Base-by-base conservation (phyloP, 1,284 basidiomycete species). In the Coniophora puteana region DNA sequence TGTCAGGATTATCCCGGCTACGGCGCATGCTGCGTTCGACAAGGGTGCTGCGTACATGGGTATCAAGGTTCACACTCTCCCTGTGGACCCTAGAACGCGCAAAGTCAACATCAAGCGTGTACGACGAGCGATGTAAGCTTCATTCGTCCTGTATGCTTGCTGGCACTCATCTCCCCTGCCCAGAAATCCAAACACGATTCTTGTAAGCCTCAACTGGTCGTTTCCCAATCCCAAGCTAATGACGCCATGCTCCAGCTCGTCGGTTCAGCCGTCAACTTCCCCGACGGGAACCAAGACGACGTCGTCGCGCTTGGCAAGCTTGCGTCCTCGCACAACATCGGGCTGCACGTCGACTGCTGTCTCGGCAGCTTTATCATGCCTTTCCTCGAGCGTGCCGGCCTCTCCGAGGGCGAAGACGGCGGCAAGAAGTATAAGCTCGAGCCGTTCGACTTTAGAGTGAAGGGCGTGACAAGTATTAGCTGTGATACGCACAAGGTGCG, bases 1-100 rank as follows among this genome's bases (percentile, higher is more conserved):
- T n/a, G 14, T 14, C 46, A 94, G 92, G 72, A 73, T 98, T 47
- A 68, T 97, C 7, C 88, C 93, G 1, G 71, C 76, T 1, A 88
- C 90, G 0, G 93, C 89, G 0, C 95, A 98, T 59, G 93, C 93
- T 2, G 95, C 95, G 1, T 99, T 99, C 59, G 85, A 92, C 71
- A 99, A 99, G 63, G 93, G 87, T 4, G 84, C 81, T 3, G 77
- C 82, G 21, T 98, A 97, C 67, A 81, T 99, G 55, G 80, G 80
- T n/a, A 83, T 98, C 71, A 97, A 95, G 67, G 71, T 96, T 2
- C 92, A 93, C 57, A 76, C 79, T 31, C 80, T 99, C 36, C 90
- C 92, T 0, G 86, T 98, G n/a, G 78, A 98, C 59, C 72, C 75
- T 1, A 60, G 70, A 20, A 93, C 92, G 8, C 83, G 95, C 18